These are phyloP conservation scores for Globisporangium lucens DNA, from an alignment of 352 stramenopile genomes.

Conservation along the genomic window DNA sequence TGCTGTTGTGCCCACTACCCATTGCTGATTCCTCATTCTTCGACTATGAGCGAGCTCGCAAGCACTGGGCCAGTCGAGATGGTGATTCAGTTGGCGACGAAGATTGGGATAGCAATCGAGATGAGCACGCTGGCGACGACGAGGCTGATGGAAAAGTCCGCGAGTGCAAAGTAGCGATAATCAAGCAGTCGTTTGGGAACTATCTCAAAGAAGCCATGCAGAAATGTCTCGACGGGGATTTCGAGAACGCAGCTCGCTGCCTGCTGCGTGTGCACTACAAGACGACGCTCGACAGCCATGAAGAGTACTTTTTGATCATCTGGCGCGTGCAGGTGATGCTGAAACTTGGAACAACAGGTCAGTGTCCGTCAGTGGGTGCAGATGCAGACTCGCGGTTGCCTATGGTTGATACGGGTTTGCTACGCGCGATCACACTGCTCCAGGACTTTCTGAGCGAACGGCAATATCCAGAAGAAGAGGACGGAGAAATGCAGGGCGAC, in stretches of 20 bases:
- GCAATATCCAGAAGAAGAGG: constrained; percentile 20
- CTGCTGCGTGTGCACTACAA: constrained; percentile 55
- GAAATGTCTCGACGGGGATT: constrained; percentile 10
- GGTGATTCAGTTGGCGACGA: constrained; percentile 10
- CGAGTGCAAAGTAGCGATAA: constrained; percentile 7
- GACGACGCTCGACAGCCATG: constrained; percentile 40
- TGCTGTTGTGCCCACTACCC: constrained; percentile 23
- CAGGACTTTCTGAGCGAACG: constrained; percentile 39
- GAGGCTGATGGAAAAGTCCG: neutral
- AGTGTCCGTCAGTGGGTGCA: too few species aligned
- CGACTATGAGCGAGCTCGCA: constrained; percentile 26
- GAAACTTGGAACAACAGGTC: neutral
- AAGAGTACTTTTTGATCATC: constrained; percentile 44
- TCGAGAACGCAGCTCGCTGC: constrained; percentile 22
- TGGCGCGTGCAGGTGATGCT: constrained; percentile 41
- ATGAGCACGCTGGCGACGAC: constrained; percentile 4
- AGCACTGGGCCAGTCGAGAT: constrained; percentile 20
- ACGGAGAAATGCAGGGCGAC: constrained; percentile 2
- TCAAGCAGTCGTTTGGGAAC: constrained; percentile 12
- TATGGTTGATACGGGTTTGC: neutral
- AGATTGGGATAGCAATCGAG: constrained; percentile 6
- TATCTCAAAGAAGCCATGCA: constrained; percentile 26
- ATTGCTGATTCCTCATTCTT: constrained; percentile 43
- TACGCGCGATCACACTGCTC: constrained; percentile 26
- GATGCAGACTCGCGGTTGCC: neutral